Percentiles rank a stretch among this genome's conserved stretches.
These are phyloP conservation scores for Theobroma cacao DNA, from an alignment of 345 rosid genomes.

Conservation along the genomic window DNA sequence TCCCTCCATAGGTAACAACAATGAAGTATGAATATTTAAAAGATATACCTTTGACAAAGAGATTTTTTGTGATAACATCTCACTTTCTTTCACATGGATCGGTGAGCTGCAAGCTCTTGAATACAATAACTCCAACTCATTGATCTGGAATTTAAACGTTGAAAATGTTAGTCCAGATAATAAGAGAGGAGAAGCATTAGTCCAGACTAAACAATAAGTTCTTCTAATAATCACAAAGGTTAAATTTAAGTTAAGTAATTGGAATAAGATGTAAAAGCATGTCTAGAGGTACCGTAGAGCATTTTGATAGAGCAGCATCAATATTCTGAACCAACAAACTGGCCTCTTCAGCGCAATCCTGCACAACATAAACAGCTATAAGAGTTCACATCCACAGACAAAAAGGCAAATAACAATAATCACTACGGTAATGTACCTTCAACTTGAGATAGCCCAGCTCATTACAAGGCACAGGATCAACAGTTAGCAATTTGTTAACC, in stretches of 20 bases:
- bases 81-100: slow-evolving; percentile 45
- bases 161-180: slow-evolving; percentile 4
- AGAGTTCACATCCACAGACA: slow-evolving; percentile 9
- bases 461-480: slow-evolving; percentile 61
- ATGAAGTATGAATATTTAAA: not conserved
- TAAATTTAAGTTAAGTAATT: not conserved
- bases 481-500: slow-evolving; percentile 48
- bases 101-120: slow-evolving; percentile 55
- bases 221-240: not conserved
- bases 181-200: slow-evolving; percentile 5
- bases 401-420: slow-evolving; percentile 7
- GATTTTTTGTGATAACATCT: slow-evolving; percentile 51
- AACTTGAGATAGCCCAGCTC: slow-evolving; percentile 59
- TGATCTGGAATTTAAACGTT: slow-evolving; percentile 41
- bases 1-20: not conserved
- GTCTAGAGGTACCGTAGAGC: slow-evolving; percentile 40
- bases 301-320: slow-evolving; percentile 46
- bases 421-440: slow-evolving; percentile 55
- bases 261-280: slow-evolving; percentile 2
- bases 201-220: not conserved
- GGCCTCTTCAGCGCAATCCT: slow-evolving; percentile 73
- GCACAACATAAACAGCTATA: slow-evolving; percentile 15
- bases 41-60: slow-evolving; percentile 62
- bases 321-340: slow-evolving; percentile 52
- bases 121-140: slow-evolving; percentile 62